A percentile compares a stretch with the other conserved stretches of the same genome.
These are phyloP conservation scores for Penicillium argentinense DNA, from an alignment of 495 filamentous ascomycete species.

Conservation along the genomic window DNA sequence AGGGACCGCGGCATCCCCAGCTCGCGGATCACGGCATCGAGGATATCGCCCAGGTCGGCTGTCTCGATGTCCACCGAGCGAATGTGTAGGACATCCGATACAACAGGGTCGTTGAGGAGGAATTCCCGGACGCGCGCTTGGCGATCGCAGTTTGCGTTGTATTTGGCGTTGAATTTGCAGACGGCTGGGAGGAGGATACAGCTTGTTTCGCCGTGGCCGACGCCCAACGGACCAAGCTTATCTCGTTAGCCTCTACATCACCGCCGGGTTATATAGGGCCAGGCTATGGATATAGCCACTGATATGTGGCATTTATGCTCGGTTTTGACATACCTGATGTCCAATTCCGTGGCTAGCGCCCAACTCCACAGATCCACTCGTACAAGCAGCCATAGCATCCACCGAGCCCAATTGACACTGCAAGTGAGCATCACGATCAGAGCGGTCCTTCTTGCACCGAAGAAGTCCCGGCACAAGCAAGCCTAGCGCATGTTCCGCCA, in stretches of 20 bases:
- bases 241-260: background rate
- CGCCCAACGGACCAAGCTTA: constrained; percentile 59
- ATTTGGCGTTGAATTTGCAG: constrained; percentile 56
- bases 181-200: constrained; percentile 64
- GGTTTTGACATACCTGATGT: constrained; percentile 52
- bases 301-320: no score
- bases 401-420: constrained; percentile 55
- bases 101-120: constrained; percentile 46
- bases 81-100: constrained; percentile 40
- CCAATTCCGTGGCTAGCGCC: constrained; percentile 67
- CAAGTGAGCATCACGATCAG: constrained; percentile 48
- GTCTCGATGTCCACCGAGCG: constrained; percentile 33
- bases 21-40: constrained; percentile 54
- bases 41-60: constrained; percentile 52
- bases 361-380: constrained; percentile 44
- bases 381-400: constrained; percentile 54
- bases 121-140: constrained; percentile 49
- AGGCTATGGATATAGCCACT: no score
- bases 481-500: constrained; percentile 44
- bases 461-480: constrained; percentile 53
- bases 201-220: constrained; percentile 65
- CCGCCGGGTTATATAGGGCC: no score
- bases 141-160: constrained; percentile 44
- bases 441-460: constrained; percentile 41
- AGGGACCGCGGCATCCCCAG: constrained; percentile 57